Evolutionary conservation across 345 rosid species (phyloP).

Genomic region (Eutrema yunnanense): DNA sequence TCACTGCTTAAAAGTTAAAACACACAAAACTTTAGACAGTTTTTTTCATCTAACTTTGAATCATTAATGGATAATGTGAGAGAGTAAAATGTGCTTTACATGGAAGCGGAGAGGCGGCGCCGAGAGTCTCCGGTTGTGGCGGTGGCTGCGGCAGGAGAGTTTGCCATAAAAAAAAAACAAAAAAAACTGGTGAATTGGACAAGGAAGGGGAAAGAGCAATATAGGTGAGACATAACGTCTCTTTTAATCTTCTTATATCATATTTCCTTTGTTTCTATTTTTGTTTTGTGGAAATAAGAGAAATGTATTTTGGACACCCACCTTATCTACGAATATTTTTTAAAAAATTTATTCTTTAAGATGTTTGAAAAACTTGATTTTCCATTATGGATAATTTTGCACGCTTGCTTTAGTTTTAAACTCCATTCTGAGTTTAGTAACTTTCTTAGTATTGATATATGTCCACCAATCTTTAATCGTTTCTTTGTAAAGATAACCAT

Average conservation of each 20-base stretch:
- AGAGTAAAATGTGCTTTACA: slow-evolving; percentile 2
- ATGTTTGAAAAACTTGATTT: background rate
- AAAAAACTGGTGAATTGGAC: slow-evolving; percentile 7
- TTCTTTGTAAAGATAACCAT: slow-evolving; percentile 23
- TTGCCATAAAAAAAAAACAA: slow-evolving; percentile 6
- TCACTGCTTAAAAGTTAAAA: slow-evolving; percentile 43
- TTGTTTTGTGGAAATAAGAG: background rate
- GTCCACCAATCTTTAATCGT: slow-evolving; percentile 29
- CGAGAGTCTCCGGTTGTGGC: slow-evolving; percentile 24
- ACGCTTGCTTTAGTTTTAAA: slow-evolving; percentile 4
- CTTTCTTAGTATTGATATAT: slow-evolving; percentile 13
- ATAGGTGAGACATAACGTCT: slow-evolving; percentile 39
- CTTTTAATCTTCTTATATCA: slow-evolving; percentile 39
- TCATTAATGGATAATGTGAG: background rate
- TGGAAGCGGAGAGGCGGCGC: slow-evolving; percentile 32
- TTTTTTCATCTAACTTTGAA: background rate
- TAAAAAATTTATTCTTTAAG: background rate
- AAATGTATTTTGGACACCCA: slow-evolving; percentile 8
- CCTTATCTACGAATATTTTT: background rate
- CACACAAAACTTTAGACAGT: background rate
- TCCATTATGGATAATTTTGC: slow-evolving; percentile 1
- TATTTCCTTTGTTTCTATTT: slow-evolving; percentile 3
- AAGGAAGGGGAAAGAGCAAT: slow-evolving; percentile 17
- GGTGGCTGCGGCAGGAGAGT: slow-evolving; percentile 16
- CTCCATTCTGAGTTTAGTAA: slow-evolving; percentile 7